Percentiles rank a stretch among this genome's conserved stretches.
Evolutionary conservation across 768 basidiomycete species (phyloP).

Genomic region (Macrolepiota fuliginosa): DNA sequence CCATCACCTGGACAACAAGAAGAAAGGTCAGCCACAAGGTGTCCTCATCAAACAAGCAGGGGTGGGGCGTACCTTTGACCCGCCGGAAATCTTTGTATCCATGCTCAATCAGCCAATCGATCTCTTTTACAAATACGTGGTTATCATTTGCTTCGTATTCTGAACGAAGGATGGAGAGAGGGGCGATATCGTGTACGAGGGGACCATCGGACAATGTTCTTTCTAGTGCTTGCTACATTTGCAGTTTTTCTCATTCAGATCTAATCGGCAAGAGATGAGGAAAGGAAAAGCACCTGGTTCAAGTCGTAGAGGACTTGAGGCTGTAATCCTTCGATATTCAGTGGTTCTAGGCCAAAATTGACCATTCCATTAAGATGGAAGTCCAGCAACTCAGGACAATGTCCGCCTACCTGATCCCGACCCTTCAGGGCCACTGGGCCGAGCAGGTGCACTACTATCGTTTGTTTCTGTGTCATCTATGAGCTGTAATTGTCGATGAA

Average conservation of each 20-base stretch:
- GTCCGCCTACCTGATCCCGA: background rate
- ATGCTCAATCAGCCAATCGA: constrained; percentile 60
- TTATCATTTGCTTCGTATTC: constrained; percentile 64
- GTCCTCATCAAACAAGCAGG: too few relatives aligned
- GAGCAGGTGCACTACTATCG: background rate
- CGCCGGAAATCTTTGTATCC: constrained; percentile 71
- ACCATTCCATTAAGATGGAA: background rate
- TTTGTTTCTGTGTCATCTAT: background rate
- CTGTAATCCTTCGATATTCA: constrained; percentile 4
- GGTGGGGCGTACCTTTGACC: constrained; percentile 52
- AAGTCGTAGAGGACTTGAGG: constrained; percentile 19
- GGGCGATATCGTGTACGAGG: constrained; percentile 51
- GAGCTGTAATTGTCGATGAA: background rate
- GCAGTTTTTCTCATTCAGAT: background rate
- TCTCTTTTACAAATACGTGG: constrained; percentile 64
- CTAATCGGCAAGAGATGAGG: background rate
- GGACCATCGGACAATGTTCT: constrained; percentile 39
- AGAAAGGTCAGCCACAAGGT: too few relatives aligned
- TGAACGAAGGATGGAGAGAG: constrained; percentile 52
- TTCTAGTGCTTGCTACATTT: constrained; percentile 29
- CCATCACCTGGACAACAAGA: constrained; percentile 62
- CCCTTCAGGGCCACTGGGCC: background rate
- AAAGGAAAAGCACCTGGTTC: constrained; percentile 19
- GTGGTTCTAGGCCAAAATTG: background rate
- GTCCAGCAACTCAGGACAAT: background rate